These are phyloP conservation scores for Volutella citrinella DNA, from an alignment of 2,329 filamentous ascomycete species.

Conservation along the genomic window DNA sequence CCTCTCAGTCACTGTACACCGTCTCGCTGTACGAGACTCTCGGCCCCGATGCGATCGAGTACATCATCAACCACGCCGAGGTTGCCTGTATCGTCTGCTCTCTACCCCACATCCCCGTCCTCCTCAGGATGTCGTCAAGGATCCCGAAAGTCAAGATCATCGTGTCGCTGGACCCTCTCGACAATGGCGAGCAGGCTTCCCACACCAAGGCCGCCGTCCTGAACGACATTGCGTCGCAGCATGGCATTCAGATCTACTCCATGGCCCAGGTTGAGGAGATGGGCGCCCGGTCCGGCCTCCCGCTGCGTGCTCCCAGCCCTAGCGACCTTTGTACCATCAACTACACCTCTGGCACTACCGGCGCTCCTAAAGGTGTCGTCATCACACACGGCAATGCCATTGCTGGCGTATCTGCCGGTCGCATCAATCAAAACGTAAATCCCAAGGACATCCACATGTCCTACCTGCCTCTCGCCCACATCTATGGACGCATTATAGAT, in stretches of 20 bases:
- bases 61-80: conserved; percentile 88
- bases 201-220: conserved; percentile 78
- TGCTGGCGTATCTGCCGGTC: conserved; percentile 62
- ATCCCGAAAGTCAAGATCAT: conserved; percentile 83
- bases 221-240: conserved; percentile 68
- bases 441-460: conserved; percentile 67
- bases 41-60: conserved; percentile 86
- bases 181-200: conserved; percentile 72
- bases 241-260: conserved; percentile 76
- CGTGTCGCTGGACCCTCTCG: conserved; percentile 79
- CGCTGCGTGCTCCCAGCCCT: conserved; percentile 67
- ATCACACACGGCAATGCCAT: conserved; percentile 81
- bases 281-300: conserved; percentile 66
- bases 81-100: conserved; percentile 74
- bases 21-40: conserved; percentile 97
- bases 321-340: conserved; percentile 86
- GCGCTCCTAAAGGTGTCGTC: conserved; percentile 78
- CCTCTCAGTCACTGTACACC: conserved; percentile 83
- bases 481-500: conserved; percentile 84
- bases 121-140: conserved; percentile 75
- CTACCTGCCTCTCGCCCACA: conserved; percentile 91
- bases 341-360: conserved; percentile 85
- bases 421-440: conserved; percentile 51
- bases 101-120: conserved; percentile 73
- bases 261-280: conserved; percentile 79